These are phyloP conservation scores for Sporobolomyces phaffii DNA, from an alignment of 768 basidiomycete species.

Conservation along the genomic window DNA sequence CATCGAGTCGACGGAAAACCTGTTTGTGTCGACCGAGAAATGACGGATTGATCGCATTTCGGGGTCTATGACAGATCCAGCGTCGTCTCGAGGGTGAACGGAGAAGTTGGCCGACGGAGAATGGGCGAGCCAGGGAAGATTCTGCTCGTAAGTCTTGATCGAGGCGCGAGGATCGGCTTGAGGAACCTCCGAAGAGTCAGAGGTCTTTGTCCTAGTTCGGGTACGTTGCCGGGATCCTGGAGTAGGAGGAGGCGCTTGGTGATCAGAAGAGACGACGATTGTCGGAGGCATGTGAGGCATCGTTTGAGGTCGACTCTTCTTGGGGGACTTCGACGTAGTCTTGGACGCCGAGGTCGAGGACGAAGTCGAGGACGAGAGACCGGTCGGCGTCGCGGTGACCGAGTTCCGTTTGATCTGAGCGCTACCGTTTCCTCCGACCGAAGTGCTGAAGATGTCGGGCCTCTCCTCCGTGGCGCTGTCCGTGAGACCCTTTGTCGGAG, in stretches of 20 bases:
- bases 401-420: conserved; percentile 14
- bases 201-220: conserved; percentile 1
- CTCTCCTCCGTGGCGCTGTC: neutral
- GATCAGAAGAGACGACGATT: conserved; percentile 25
- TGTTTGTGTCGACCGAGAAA: conserved; percentile 15
- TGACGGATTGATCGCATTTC: conserved; percentile 21
- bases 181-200: conserved; percentile 3
- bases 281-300: conserved; percentile 25
- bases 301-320: conserved; percentile 20
- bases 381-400: neutral
- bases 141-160: conserved; percentile 17
- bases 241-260: neutral
- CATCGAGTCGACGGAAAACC: conserved; percentile 10
- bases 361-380: neutral
- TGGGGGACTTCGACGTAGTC: neutral
- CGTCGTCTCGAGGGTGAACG: conserved; percentile 16
- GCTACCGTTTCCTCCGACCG: conserved; percentile 1
- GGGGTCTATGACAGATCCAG: conserved; percentile 21
- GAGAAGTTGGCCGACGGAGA: conserved; percentile 17
- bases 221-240: conserved; percentile 7
- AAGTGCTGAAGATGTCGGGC: conserved; percentile 10
- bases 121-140: conserved; percentile 20
- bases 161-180: conserved; percentile 11
- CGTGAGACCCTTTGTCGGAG: conserved; percentile 2
- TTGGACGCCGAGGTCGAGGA: neutral